Evolutionary conservation across 2,329 filamentous ascomycete species (phyloP), one percentile per base, ranked within the genome.

Genomic region (Cryphonectria radicalis): DNA sequence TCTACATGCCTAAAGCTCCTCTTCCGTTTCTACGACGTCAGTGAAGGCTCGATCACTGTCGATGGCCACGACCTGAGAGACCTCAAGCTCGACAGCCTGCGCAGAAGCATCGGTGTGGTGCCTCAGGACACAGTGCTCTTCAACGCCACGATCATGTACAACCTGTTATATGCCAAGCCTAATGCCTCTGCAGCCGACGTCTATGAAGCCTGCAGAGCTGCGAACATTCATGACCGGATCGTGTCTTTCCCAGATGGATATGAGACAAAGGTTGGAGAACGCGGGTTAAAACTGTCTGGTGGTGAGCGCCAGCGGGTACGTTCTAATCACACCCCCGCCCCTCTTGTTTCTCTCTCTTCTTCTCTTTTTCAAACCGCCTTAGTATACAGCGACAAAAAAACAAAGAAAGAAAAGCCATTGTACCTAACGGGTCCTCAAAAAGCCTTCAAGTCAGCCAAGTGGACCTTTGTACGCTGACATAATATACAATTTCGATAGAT

Each of bases 91-190:
- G 92, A 97, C 81, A 96, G 93, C 32, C 84, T 98, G 69, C 89
- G 95, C 74, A 87, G 88, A 73, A 92, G 94, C 79, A 97, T 97
- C 77, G 95, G 95, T 37, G 94, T 98, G 60, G 95, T 98, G n/a
- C 95, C 95, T 1, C 95, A 98, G 80, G 95, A 98, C 77, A 97
- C 94, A 6, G 92, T 96, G 7, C 85, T 98, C 62, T 98, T 98
- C 87, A 97, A 97, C 79, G 95, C 97, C 80, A 92, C 92, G 0
- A 84, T 98, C 74, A 96, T 97, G 93, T 97, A 97, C 83, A 98
- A 98, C 78, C 85, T 98, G 73, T 92, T 91, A 79, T 97, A 98
- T 79, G 94, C 95, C 72, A 95, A 95, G 74, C 93, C 93, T 60
- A 81, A 87, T 40, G 94, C 92, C 14, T 92, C 92, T 0, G 91